Evolutionary conservation across 768 basidiomycete genomes (phyloP), one percentile per base, ranked within the genome.

Genomic region (Suillus discolor): DNA sequence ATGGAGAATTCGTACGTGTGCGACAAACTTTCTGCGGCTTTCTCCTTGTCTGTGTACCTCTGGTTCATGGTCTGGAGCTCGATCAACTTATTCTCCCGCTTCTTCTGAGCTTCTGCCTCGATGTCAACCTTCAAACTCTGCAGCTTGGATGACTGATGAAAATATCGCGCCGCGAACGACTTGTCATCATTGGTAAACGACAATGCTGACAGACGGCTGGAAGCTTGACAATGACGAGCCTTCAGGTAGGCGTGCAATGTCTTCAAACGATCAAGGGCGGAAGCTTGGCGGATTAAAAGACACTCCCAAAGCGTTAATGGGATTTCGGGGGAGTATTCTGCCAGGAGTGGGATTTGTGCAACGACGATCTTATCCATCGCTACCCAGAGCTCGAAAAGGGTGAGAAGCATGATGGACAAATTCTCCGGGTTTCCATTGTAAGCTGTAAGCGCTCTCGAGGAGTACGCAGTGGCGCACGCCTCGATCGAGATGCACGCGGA

Each of bases 381-480:
- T 15, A 78, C 64, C 80, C 79, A 80, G 36, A 80, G 74, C 39
- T 84, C 80, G 13, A 75, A 28, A 12, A 59, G 63, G 1, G 74
- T 75, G 55, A 87, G 70, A 49, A 86, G 66, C 78, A 86, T 82
- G 2, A 80, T 62, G 0, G 84, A 85, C 5, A 74, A 42, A 38
- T 74, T 68, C 59, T 84, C 82, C 2, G 82, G 79, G 41, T 77
- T 81, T 13, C 67, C 66, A 8, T 61, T 44, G 54, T 82, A 83
- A 2, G 62, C 62, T 0, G 11, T 23, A 42, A 49, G 31, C 0
- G 83, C 77, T 0, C 72, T 53, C 1, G 66, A 67, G 1, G 72
- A 71, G 51, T 83, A 80, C 7, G 66, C 54, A n/a, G 60, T 55
- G 9, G 74, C 74, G 42, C 74, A 75, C 0, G 68, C 53, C 62